phyloP scores from a whole-genome alignment of 2,329 filamentous ascomycete genomes.

The Immersiporthe knoxdaviesiana region DNA sequence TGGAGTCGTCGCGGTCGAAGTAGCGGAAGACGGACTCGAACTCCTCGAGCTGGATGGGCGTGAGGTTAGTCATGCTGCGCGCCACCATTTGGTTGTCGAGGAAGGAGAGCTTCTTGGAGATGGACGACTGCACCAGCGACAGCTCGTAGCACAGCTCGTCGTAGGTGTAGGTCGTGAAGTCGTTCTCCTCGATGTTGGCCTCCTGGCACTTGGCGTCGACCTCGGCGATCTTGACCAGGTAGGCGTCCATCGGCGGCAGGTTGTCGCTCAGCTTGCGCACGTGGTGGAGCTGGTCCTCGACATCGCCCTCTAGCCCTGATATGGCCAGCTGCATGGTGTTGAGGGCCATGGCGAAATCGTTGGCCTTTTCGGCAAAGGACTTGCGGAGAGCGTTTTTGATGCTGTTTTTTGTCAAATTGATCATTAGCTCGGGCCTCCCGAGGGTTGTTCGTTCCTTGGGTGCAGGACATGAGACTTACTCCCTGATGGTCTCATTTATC shows the following conservation, averaged over 20 bases:
- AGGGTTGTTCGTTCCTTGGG: background rate
- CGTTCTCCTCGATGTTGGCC: slow-evolving; percentile 98
- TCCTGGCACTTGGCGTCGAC: slow-evolving; percentile 90
- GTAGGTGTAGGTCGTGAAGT: slow-evolving; percentile 99
- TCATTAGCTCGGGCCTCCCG: background rate
- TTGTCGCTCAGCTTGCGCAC: slow-evolving; percentile 84
- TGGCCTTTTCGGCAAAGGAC: slow-evolving; percentile 96
- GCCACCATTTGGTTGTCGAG: slow-evolving; percentile 98
- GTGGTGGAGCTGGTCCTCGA: slow-evolving; percentile 91
- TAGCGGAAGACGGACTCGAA: slow-evolving; percentile 98
- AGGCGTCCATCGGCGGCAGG: slow-evolving; percentile 85
- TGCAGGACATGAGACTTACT: slow-evolving; percentile 56
- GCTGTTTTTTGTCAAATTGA: slow-evolving; percentile 46
- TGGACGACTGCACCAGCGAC: slow-evolving; percentile 85
- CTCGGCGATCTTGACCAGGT: slow-evolving; percentile 82
- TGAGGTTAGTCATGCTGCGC: slow-evolving; percentile 97
- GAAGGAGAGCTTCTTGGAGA: slow-evolving; percentile 95
- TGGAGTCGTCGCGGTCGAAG: slow-evolving; percentile 92
- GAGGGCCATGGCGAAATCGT: slow-evolving; percentile 93
- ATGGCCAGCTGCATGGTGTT: slow-evolving; percentile 95
- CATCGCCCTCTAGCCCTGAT: slow-evolving; percentile 94
- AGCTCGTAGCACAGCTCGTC: slow-evolving; percentile 95
- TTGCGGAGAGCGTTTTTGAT: slow-evolving; percentile 95
- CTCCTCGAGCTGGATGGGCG: slow-evolving; percentile 96
- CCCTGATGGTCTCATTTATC: slow-evolving; percentile 97